phyloP scores from a whole-genome alignment of 2,329 filamentous ascomycete genomes.

The Penicillium glabrum region DNA sequence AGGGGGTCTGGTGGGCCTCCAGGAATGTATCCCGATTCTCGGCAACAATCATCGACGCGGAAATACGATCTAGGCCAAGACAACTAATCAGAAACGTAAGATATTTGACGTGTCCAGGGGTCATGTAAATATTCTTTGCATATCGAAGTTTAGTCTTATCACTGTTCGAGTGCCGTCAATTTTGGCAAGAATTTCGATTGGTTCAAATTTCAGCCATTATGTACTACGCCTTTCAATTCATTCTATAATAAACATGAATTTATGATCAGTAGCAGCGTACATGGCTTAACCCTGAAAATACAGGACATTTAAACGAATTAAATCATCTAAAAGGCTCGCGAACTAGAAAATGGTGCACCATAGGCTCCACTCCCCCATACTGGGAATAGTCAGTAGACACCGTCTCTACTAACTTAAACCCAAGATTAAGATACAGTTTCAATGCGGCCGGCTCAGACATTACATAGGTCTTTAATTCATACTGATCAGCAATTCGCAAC shows the following conservation, averaged over 20 bases:
- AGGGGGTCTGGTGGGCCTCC: constrained; percentile 10
- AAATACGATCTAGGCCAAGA: constrained; percentile 6
- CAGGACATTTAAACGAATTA: not conserved
- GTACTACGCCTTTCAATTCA: no score
- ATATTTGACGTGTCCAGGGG: not conserved
- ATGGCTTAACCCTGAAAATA: not conserved
- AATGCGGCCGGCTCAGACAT: not conserved
- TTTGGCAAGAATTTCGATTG: no score
- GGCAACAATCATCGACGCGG: not conserved
- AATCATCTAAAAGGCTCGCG: not conserved
- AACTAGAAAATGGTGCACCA: not conserved
- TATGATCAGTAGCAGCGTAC: not conserved
- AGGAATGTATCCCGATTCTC: constrained; percentile 17
- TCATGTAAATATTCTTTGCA: not conserved
- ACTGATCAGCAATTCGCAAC: not conserved
- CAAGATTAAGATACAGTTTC: not conserved
- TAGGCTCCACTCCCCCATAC: not conserved
- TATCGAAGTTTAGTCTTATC: no score
- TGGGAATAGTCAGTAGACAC: not conserved
- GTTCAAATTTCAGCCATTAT: no score
- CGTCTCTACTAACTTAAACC: not conserved
- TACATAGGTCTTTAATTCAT: not conserved
- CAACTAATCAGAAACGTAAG: not conserved
- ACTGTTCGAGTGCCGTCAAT: no score
- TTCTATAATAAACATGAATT: not conserved